Evolutionary conservation across 2,329 filamentous ascomycete genomes (phyloP).

Genomic region (Scedosporium aurantiacum): DNA sequence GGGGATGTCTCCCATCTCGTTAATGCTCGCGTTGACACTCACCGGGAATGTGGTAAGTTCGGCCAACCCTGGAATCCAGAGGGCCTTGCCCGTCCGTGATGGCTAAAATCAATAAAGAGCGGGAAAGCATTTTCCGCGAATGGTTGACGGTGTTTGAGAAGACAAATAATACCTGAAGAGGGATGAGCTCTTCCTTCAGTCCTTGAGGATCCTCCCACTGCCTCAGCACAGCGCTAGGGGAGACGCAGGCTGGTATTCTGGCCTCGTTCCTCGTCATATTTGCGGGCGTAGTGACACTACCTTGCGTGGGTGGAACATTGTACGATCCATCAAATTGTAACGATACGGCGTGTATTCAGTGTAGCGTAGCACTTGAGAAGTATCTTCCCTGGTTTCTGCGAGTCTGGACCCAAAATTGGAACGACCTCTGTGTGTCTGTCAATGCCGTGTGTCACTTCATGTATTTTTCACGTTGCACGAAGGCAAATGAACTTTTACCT

Average conservation of each 20-base stretch:
- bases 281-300: constrained; percentile 5
- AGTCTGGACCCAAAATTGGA: too few relatives aligned
- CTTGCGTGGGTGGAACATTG: constrained; percentile 6
- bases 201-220: neutral
- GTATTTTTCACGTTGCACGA: too few relatives aligned
- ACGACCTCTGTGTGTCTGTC: too few relatives aligned
- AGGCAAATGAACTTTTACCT: too few relatives aligned
- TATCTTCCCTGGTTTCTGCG: too few relatives aligned
- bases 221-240: neutral
- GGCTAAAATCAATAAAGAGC: neutral
- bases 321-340: neutral
- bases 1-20: neutral
- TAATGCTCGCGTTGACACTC: neutral
- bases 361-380: neutral
- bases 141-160: constrained; percentile 3
- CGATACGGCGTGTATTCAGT: neutral
- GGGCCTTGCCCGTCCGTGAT: neutral
- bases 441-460: too few relatives aligned
- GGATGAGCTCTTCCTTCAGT: neutral
- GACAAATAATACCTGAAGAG: neutral
- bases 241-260: constrained; percentile 3
- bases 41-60: neutral
- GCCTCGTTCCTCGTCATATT: constrained; percentile 7
- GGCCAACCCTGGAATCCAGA: neutral
- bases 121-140: neutral